phyloP scores from a whole-genome alignment of 345 rosid species.

The Barbarea vulgaris region DNA sequence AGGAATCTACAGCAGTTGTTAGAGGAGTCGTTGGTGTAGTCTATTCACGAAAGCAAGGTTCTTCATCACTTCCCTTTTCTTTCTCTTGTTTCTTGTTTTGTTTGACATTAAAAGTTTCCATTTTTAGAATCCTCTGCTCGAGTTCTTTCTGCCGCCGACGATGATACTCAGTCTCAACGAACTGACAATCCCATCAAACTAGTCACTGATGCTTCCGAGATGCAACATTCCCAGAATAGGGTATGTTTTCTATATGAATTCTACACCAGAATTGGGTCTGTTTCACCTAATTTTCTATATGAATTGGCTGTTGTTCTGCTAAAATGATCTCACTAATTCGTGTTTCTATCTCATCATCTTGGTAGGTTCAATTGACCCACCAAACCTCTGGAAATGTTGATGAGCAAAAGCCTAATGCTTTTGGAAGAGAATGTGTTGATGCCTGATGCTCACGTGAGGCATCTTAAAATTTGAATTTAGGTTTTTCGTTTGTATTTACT shows the following conservation, averaged over 20 bases:
- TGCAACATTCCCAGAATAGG: conserved; percentile 20
- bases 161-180: conserved; percentile 49
- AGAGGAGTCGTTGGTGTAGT: conserved; percentile 64
- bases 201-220: conserved; percentile 46
- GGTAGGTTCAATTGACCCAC: conserved; percentile 49
- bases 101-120: conserved; percentile 36
- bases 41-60: conserved; percentile 49
- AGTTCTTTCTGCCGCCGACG: conserved; percentile 65
- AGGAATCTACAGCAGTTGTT: conserved; percentile 60
- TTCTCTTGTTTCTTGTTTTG: not conserved
- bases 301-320: conserved; percentile 11
- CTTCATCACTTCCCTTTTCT: conserved; percentile 5
- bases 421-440: too few relatives aligned
- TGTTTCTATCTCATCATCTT: not conserved
- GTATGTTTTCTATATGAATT: conserved; percentile 36
- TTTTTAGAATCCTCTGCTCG: conserved; percentile 57
- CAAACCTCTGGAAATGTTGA: conserved; percentile 37
- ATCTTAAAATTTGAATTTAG: conserved; percentile 28
- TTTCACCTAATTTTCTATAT: not conserved
- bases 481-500: conserved; percentile 27
- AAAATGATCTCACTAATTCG: not conserved
- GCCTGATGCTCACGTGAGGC: too few relatives aligned
- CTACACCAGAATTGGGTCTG: not conserved
- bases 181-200: conserved; percentile 51
- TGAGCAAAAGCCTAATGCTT: conserved; percentile 40